These are phyloP conservation scores for Ilex aquifolium DNA, from an alignment of 257 asterid species.

Conservation along the genomic window DNA sequence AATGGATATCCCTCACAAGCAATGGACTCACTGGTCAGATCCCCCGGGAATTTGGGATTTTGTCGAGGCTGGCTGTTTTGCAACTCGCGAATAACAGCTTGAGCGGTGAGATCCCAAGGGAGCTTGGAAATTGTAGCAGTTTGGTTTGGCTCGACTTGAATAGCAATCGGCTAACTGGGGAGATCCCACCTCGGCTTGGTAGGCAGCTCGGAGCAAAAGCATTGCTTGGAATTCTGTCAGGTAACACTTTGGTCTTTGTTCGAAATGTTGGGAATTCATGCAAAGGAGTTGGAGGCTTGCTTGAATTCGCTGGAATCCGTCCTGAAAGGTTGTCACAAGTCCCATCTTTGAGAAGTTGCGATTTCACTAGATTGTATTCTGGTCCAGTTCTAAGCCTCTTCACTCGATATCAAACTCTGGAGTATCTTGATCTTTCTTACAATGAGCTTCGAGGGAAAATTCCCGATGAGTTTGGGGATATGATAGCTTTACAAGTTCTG, in stretches of 20 bases:
- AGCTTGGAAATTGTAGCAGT: conserved; percentile 63
- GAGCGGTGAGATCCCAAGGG: conserved; percentile 72
- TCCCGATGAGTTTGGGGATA: conserved; percentile 81
- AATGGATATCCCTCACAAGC: conserved; percentile 89
- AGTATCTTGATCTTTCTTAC: conserved; percentile 88
- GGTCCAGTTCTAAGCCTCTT: conserved; percentile 83
- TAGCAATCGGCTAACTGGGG: conserved; percentile 65
- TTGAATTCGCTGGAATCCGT: conserved; percentile 80
- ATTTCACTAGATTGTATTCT: conserved; percentile 72
- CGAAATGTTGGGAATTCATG: conserved; percentile 85
- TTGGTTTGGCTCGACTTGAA: conserved; percentile 84
- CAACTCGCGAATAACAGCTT: conserved; percentile 80
- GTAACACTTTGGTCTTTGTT: conserved; percentile 80
- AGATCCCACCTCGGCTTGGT: conserved; percentile 82
- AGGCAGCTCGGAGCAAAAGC: conserved; percentile 81
- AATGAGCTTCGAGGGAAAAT: conserved; percentile 81
- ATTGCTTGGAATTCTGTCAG: conserved; percentile 68
- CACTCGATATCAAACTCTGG: conserved; percentile 74
- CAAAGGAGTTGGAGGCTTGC: conserved; percentile 90
- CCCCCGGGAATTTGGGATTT: conserved; percentile 50
- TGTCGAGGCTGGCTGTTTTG: conserved; percentile 73
- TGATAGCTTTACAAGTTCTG: conserved; percentile 87
- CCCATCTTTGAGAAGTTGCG: conserved; percentile 76
- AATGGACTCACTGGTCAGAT: conserved; percentile 64
- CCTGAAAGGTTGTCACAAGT: conserved; percentile 74